Evolutionary conservation across 352 stramenopile species (phyloP), one percentile per base, ranked within the genome.

Genomic region (Pythium insidiosum): DNA sequence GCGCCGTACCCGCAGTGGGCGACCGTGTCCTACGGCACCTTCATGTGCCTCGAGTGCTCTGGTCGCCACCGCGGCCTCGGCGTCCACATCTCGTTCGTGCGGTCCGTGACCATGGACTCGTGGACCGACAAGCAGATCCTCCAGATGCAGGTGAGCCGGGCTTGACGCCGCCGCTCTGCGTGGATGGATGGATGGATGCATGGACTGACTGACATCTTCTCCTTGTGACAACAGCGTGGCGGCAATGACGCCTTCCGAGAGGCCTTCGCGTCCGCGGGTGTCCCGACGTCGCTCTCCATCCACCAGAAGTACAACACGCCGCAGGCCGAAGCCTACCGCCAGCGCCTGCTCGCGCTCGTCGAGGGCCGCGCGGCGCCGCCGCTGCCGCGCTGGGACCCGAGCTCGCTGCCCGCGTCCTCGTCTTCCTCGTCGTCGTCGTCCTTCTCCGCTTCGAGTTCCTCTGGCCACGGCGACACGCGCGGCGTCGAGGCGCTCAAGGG

Each of bases 11-110:
- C 93, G 18, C 83, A 90, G 39, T 98, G 93, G 92, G 90, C 91
- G 4, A 96, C 85, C 2, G 87, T 95, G 28, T 96, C 90, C 15
- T 98, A 97, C 65, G 93, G 92, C 40, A 94, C 95, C 18, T 97
- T 98, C 53, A 95, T 98, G 65, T 98, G 90, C 44, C 81, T 97
- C 52, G 88, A 97, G 61, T 98, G 91, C 73, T 96, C 86, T 16
- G 89, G 84, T 3, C 74, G 87, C 36, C 91, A 98, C 64, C 81
- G 92, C 24, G 74, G 79, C 13, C 67, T 98, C 38, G 92, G 91
- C 33, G 84, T 97, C 7, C 89, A 97, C 63, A 87, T 97, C 34
- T 94, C 84, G 22, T 97, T 97, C 56, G 88, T 98, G 41, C 63
- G 77, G 29, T 90, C 77, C 11, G 76, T 89, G 19, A 89, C 79